These are phyloP conservation scores for Colletotrichum orchidophilum DNA, from an alignment of 2,329 filamentous ascomycete genomes.

Conservation along the genomic window DNA sequence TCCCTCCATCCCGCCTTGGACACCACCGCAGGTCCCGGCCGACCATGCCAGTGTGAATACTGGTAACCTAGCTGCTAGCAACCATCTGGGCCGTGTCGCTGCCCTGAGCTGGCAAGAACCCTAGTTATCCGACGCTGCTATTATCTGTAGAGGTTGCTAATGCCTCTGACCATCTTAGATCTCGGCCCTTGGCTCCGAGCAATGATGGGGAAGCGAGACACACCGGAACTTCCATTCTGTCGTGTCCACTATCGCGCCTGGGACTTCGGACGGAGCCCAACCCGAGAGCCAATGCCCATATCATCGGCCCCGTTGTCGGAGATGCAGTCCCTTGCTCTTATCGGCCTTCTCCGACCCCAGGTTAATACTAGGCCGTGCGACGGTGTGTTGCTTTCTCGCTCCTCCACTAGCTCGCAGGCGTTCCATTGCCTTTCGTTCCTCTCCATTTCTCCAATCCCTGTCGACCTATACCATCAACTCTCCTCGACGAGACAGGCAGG, in stretches of 20 bases:
- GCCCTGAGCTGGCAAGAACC: not conserved
- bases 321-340: not conserved
- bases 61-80: not conserved
- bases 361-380: not conserved
- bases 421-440: not conserved
- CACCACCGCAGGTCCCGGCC: not conserved
- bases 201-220: not conserved
- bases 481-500: conserved; percentile 21
- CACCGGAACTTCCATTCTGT: not conserved
- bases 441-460: conserved; percentile 13
- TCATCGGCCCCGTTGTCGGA: not conserved
- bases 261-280: not conserved
- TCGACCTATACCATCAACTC: conserved; percentile 1
- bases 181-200: not conserved
- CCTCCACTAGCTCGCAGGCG: conserved; percentile 11
- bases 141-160: not conserved
- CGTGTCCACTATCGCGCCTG: not conserved
- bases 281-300: not conserved
- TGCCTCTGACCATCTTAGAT: not conserved
- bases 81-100: not conserved
- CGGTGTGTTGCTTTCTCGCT: not conserved
- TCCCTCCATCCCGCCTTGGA: not conserved
- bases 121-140: not conserved
- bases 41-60: not conserved
- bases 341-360: conserved; percentile 16